Percentiles rank a stretch among this genome's conserved stretches.
phyloP scores from a whole-genome alignment of 169 alveolate genomes.

The Prorocentrum cordatum region DNA sequence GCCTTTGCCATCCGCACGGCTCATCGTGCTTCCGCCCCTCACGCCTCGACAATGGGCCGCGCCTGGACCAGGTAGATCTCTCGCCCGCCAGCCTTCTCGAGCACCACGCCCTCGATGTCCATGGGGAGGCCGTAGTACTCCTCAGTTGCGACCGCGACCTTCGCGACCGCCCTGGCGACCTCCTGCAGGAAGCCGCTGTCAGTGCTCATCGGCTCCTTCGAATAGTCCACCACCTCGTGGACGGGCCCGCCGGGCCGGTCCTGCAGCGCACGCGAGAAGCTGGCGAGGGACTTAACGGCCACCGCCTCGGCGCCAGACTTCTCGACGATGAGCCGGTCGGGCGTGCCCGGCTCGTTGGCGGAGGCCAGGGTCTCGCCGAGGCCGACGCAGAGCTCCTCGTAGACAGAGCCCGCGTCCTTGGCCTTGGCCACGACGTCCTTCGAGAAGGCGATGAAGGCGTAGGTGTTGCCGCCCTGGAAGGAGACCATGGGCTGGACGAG shows the following conservation, averaged over 20 bases:
- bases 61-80: conserved; percentile 58
- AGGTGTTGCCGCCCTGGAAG: not conserved
- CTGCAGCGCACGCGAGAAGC: conserved; percentile 40
- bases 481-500: conserved; percentile 60
- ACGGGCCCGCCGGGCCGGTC: conserved; percentile 36
- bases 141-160: conserved; percentile 1
- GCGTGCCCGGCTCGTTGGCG: conserved; percentile 58
- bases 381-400: not conserved
- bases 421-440: not conserved
- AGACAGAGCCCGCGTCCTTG: not conserved
- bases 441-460: conserved; percentile 56
- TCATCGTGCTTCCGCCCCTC: too few species aligned
- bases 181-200: conserved; percentile 1
- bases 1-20: too few species aligned
- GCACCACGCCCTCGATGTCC: conserved; percentile 67
- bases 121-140: conserved; percentile 18
- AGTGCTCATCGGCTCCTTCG: conserved; percentile 41
- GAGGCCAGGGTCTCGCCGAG: conserved; percentile 56
- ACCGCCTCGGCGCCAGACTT: conserved; percentile 32
- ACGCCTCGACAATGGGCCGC: conserved; percentile 63
- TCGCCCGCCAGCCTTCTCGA: not conserved
- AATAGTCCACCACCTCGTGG: conserved; percentile 27
- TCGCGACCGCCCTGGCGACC: conserved; percentile 33
- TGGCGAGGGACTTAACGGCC: conserved; percentile 24
- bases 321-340: conserved; percentile 27